Conservation (phyloP, 495 filamentous ascomycete genomes). For the Talaromyces thailandensis region DNA sequence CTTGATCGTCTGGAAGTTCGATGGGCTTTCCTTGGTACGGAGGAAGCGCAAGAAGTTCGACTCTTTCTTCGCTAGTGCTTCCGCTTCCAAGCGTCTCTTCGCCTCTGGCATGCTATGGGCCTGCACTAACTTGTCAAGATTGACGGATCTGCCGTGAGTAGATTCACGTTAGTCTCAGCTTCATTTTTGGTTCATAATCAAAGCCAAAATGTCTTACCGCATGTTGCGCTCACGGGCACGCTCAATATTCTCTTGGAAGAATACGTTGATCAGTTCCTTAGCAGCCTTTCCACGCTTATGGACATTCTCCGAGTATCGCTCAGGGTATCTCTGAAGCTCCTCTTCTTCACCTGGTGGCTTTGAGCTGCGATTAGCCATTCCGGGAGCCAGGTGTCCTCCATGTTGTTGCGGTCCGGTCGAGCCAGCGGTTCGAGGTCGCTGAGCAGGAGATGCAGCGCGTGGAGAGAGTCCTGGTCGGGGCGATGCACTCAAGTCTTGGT, state of each 20-base stretch:
- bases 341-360: conserved; percentile 33
- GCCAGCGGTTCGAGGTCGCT: conserved; percentile 66
- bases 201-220: conserved; percentile 49
- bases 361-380: conserved; percentile 44
- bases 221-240: conserved; percentile 84
- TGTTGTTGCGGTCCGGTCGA: conserved; percentile 48
- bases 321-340: conserved; percentile 59
- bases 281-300: conserved; percentile 62
- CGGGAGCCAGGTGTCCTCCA: conserved; percentile 54
- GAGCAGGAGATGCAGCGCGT: conserved; percentile 60
- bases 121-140: conserved; percentile 74
- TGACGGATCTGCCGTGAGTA: conserved; percentile 58
- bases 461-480: conserved; percentile 57
- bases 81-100: conserved; percentile 68
- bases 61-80: conserved; percentile 71
- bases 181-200: neutral
- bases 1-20: conserved; percentile 92
- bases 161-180: neutral
- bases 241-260: conserved; percentile 95
- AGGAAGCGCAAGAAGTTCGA: conserved; percentile 89
- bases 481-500: conserved; percentile 80
- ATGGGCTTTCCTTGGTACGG: conserved; percentile 80
- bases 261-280: conserved; percentile 63
- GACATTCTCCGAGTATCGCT: conserved; percentile 70
- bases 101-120: conserved; percentile 64